Base-by-base conservation (phyloP, 2,329 filamentous ascomycete species). In the Lasiodiplodia sp. region DNA sequence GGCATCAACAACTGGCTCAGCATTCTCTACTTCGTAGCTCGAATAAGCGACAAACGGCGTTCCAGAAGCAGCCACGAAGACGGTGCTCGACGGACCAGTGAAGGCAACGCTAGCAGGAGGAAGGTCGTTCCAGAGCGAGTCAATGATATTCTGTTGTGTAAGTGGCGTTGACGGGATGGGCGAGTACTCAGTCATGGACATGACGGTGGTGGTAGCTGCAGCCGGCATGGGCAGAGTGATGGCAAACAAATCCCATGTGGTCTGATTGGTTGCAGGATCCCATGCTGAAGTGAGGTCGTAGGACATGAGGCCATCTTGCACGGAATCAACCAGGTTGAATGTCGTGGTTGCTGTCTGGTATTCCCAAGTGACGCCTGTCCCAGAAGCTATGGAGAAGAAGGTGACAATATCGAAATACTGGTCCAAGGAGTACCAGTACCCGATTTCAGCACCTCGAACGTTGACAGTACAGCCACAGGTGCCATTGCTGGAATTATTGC, bases 21-120 rank as follows among this genome's bases (percentile, higher is more conserved):
- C 74, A 34, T 69, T 76, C 62, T 80, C 78, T n/a, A 83, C 75
- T 68, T 83, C 80, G 69, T 83, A 83, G 5, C 74, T 74, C 21
- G 78, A 79, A 71, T 83, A 82, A 69, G 81, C 80, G 7, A 83
- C 77, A 56, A 82, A 81, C 0, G 82, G 79, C 0, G 81, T 82
- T 55, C 72, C 75, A 18, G 77, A 78, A 3, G 76, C 70, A 66
- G 71, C 71, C 28, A 72, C 68, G 47, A 55, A 69, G 3, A 65
- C 60, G n/a, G 74, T 77, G 8, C 67, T 44, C 37, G 75, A 75
- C 14, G 75, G 47, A 5, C 60, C 74, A 4, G 73, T 72, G 37
- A 76, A 65, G 8, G 73, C 72, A 5, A 78, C 56, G 2, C 70
- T 71, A 25, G 73, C 71, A 31, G 75, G 75, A 21, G 75, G 72